Conservation (phyloP, 768 basidiomycete species). For the Boletus rubropictus region DNA sequence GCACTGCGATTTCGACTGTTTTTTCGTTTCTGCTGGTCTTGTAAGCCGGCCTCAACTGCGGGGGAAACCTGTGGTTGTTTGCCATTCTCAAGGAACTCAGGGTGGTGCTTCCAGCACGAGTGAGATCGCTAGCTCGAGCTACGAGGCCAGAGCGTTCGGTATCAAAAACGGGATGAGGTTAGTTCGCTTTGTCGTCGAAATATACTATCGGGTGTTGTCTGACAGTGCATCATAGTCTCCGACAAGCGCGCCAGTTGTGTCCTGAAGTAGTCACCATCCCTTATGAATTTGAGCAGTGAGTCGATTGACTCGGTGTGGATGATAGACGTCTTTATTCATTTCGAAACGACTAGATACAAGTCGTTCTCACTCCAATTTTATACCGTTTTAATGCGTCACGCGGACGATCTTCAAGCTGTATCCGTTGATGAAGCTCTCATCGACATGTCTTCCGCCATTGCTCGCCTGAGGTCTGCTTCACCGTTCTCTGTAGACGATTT, state of each 20-base stretch:
- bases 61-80: conserved; percentile 90
- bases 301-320: not conserved
- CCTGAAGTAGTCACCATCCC: conserved; percentile 71
- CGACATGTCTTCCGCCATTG: conserved; percentile 68
- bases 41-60: conserved; percentile 72
- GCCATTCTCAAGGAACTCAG: conserved; percentile 80
- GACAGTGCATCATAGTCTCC: conserved; percentile 44
- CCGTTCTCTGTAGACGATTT: conserved; percentile 40
- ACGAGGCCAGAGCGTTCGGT: conserved; percentile 85
- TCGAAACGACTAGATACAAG: conserved; percentile 59
- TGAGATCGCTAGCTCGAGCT: conserved; percentile 91
- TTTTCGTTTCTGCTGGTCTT: conserved; percentile 92
- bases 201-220: not conserved
- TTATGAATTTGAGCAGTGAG: conserved; percentile 86
- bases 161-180: conserved; percentile 95
- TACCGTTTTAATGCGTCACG: conserved; percentile 82
- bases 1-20: conserved; percentile 95
- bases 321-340: not conserved
- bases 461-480: conserved; percentile 26
- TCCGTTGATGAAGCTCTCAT: conserved; percentile 95
- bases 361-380: conserved; percentile 83
- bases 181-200: conserved; percentile 12
- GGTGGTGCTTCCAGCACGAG: conserved; percentile 79
- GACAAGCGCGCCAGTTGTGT: conserved; percentile 75
- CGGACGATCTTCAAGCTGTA: conserved; percentile 90